Conservation (phyloP, 108 stramenopile genomes). For the Pseudonitzschia pungens region DNA sequence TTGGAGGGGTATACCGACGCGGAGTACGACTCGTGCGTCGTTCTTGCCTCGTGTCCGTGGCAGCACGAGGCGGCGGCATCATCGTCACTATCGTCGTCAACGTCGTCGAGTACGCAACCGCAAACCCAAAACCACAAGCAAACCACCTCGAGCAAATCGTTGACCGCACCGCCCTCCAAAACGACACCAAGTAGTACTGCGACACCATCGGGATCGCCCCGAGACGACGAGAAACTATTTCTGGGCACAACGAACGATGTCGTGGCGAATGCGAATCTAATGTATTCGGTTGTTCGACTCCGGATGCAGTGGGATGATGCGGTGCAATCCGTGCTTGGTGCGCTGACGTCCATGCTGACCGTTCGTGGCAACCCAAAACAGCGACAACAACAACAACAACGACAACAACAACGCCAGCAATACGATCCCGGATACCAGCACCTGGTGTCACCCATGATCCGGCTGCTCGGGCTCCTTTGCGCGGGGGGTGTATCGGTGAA, state of each 20-base stretch:
- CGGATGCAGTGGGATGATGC: conserved; percentile 28
- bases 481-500: conserved; percentile 44
- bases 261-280: conserved; percentile 18
- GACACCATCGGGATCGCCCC: neutral
- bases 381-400: neutral
- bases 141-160: too few species aligned
- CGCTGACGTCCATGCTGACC: conserved; percentile 6
- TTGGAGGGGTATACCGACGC: conserved; percentile 54
- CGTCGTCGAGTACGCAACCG: too few species aligned
- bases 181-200: neutral
- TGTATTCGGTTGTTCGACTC: conserved; percentile 33
- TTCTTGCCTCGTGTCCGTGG: conserved; percentile 39
- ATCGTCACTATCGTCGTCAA: too few species aligned
- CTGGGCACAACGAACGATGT: conserved; percentile 12
- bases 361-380: neutral
- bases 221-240: too few species aligned
- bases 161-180: neutral
- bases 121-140: too few species aligned
- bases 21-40: conserved; percentile 49
- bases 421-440: neutral
- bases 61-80: conserved; percentile 9
- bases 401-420: too few species aligned
- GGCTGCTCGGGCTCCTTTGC: conserved; percentile 56
- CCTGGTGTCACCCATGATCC: conserved; percentile 54
- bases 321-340: conserved; percentile 18